Evolutionary conservation across 2,329 filamentous ascomycete species (phyloP), one percentile per base, ranked within the genome.

Genomic region (Penicillium sclerotigenum): DNA sequence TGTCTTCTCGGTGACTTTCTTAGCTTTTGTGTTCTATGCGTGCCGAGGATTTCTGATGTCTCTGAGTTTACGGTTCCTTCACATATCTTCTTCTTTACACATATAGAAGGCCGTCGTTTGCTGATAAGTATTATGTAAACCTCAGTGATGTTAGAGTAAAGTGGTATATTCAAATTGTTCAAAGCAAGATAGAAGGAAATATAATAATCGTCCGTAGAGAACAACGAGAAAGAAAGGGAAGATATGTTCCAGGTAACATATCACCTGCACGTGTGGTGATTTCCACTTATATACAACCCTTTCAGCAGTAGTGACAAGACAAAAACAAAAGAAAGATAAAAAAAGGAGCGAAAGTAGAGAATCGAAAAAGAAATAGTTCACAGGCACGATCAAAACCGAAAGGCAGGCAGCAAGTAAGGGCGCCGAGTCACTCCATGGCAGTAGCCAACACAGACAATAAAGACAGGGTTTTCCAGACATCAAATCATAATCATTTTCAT

Each of bases 401-500:
- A 50, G 36, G 29, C 42, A 47, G 33, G 14, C 22, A 22, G 31
- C 43, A 54, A 29, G 22, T n/a, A 46, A 47, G 7, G 29, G 29
- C 45, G 22, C 48, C 52, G 13, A 50, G 13, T 49, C 31, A 54
- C 45, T 54, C 46, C 45, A 6, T 31, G 31, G 24, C 26, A 20
- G 33, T 52, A 52, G 40, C 37, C 41, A 52, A 26, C 11, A 42
- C n/a, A 31, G 28, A 53, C n/a, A 26, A 33, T 24, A 31, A 11
- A 24, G 22, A 38, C 14, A 20, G 18, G 26, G 5, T 34, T 29
- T 34, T 31, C 20, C 47, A 52, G 40, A 24, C 53, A 57, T 54
- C 43, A 57, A 33, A 38, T 57, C 55, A 40, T 57, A 49, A 57
- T 50, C 28, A 28, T 57, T 54, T 45, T 18, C 50, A 20, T 53